Base-by-base conservation (phyloP, 2,329 filamentous ascomycete species). In the Bipolaris oryzae region DNA sequence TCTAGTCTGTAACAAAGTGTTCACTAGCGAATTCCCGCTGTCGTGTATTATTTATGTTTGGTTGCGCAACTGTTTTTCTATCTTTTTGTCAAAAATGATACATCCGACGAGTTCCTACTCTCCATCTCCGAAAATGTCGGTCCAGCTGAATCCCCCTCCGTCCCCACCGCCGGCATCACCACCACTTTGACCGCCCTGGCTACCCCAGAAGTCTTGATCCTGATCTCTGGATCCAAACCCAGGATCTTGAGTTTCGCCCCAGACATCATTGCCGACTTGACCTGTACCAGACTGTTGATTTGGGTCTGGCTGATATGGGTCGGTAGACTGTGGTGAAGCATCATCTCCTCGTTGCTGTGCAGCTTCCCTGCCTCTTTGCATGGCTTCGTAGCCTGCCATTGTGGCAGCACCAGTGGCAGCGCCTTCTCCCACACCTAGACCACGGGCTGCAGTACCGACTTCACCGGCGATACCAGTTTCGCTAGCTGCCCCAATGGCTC, bases 351-450 rank as follows among this genome's bases (percentile, higher is more conserved):
- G 55, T 46, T 64, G 58, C 20, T 68, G 61, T 7, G 42, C 48
- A 25, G 52, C 44, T 51, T 74, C 75, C 62, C 78, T 73, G 2
- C 82, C 81, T 58, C 84, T 72, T 58, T 84, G 82, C 84, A 87
- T 85, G 4, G 85, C 84, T 70, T 87, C 86, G 63, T 86, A 87
- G 3, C 85, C 86, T 33, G 84, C 85, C 77, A 87, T 82, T 1
- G 84, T 81, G 6, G 85, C 85, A 5, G 84, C 85, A 5, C 85
- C 82, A 25, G 78, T 79, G 6, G 68, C 70, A 35, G 74, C 79
- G 15, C 81, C 79, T 53, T 81, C 80, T 34, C 76, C 77, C 50
- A 72, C 57, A 69, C 79, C 54, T 1, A 74, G 53, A 5, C 72
- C 70, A 20, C 73, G 66, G 45, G 78, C 78, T 38, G 77, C 79